A percentile compares a stretch with the other conserved stretches of the same genome.
These are phyloP conservation scores for Porodaedalea pini DNA, from an alignment of 1,284 basidiomycete genomes.

Conservation along the genomic window DNA sequence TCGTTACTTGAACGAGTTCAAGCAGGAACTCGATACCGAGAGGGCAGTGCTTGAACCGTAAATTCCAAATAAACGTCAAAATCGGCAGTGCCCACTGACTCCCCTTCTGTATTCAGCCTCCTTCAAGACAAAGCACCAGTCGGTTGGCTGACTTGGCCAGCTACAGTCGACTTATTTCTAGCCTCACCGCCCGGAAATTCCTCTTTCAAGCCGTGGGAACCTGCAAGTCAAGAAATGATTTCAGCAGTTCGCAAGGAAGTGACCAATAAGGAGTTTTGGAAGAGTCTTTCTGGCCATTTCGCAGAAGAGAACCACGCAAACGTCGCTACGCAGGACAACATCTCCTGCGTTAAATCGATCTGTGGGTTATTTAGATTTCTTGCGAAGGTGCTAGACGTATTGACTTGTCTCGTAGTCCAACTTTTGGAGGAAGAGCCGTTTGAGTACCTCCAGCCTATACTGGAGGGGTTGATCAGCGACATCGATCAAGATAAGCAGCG, in stretches of 20 bases:
- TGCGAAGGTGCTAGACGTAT: conserved; percentile 1
- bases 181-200: conserved; percentile 46
- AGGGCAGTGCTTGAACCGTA: conserved; percentile 40
- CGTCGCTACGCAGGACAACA: conserved; percentile 58
- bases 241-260: conserved; percentile 44
- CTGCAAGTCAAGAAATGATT: conserved; percentile 43
- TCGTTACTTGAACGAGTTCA: conserved; percentile 52
- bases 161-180: conserved; percentile 42
- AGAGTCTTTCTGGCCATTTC: conserved; percentile 54
- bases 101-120: conserved; percentile 29
- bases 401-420: conserved; percentile 47
- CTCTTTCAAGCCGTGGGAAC: conserved; percentile 56
- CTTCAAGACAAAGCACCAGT: conserved; percentile 49
- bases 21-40: conserved; percentile 37
- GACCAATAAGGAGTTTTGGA: conserved; percentile 52
- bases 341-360: conserved; percentile 70
- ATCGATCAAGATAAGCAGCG: conserved; percentile 82
- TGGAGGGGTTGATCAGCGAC: conserved; percentile 53
- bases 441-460: conserved; percentile 47
- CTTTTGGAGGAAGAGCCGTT: conserved; percentile 64
- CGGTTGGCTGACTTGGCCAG: conserved; percentile 61
- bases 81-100: background rate
- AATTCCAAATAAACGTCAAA: conserved; percentile 25
- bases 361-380: conserved; percentile 41
- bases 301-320: conserved; percentile 65